Conservation (phyloP, 2,329 filamentous ascomycete species). For the Penicillium sclerotigenum region DNA sequence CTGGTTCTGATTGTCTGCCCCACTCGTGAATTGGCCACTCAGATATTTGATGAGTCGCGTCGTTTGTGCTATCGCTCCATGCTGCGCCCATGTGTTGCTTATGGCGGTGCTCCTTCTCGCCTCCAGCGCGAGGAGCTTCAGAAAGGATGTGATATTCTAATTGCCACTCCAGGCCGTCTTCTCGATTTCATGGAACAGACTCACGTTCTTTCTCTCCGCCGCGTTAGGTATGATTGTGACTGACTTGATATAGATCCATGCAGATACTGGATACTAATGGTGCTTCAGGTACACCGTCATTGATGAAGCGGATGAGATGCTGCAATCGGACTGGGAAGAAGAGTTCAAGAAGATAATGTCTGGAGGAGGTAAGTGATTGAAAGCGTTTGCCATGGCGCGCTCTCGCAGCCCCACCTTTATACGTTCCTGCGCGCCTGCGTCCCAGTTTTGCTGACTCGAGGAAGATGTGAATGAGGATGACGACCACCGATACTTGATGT, state of each 20-base stretch:
- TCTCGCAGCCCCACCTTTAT: neutral
- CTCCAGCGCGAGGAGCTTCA: slow-evolving; percentile 70
- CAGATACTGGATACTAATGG: neutral
- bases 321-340: slow-evolving; percentile 72
- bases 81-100: slow-evolving; percentile 85
- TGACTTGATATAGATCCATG: neutral
- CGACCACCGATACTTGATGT: slow-evolving; percentile 71
- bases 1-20: slow-evolving; percentile 82
- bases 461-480: slow-evolving; percentile 70
- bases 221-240: slow-evolving; percentile 60
- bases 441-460: slow-evolving; percentile 8
- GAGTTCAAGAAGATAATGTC: slow-evolving; percentile 73
- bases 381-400: neutral
- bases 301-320: slow-evolving; percentile 93
- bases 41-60: slow-evolving; percentile 92
- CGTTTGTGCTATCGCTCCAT: slow-evolving; percentile 93
- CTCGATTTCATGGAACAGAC: slow-evolving; percentile 76
- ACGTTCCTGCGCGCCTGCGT: neutral
- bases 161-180: slow-evolving; percentile 84
- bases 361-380: slow-evolving; percentile 66
- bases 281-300: slow-evolving; percentile 63
- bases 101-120: slow-evolving; percentile 73
- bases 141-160: slow-evolving; percentile 83
- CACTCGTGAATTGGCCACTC: slow-evolving; percentile 83
- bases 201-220: slow-evolving; percentile 65